Base-by-base conservation (phyloP, 352 stramenopile genomes). In the Phytophthora idaei region DNA sequence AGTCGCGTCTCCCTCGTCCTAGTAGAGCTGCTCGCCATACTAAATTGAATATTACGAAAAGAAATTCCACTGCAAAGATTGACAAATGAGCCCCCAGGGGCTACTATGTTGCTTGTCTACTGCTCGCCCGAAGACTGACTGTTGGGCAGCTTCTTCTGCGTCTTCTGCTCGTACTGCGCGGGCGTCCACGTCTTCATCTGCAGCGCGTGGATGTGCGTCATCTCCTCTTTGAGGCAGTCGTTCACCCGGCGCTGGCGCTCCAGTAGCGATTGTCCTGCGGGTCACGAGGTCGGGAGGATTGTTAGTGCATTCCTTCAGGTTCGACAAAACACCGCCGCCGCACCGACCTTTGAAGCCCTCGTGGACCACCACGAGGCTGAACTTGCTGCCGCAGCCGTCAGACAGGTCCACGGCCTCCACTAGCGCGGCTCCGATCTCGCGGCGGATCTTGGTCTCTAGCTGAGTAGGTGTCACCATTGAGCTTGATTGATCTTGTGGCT, bases 141-240 rank as follows among this genome's bases (percentile, higher is more conserved):
- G 50, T 63, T 57, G 41, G 50, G 75, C 71, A 88, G 41, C 29
- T 78, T 69, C 71, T 89, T 75, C 54, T 87, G 71, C 70, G 83
- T 93, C 80, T 92, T 92, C 58, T 92, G 81, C 68, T 89, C 79
- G 69, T 93, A 94, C 76, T 94, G 86, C 60, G 69, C 71, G 14
- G 80, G 80, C 60, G 86, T 94, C 86, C 86, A 94, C 32, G 84
- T 94, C 76, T 93, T 93, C 84, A 94, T 92, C 61, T 92, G 83
- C 60, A 94, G 76, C 69, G 87, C 87, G 69, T 94, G 87, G 59
- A 94, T 94, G 56, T 75, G 78, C 57, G 79, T 90, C 83, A 94
- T 92, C 61, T 94, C 84, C 60, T 93, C 87, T 58, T 89, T 90
- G 8, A 94, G 74, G 31, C 78, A 90, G 48, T 92, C 80, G 67